Evolutionary conservation across 2,329 filamentous ascomycete species (phyloP).

Genomic region (Pseudovirgaria hyperparasitica): DNA sequence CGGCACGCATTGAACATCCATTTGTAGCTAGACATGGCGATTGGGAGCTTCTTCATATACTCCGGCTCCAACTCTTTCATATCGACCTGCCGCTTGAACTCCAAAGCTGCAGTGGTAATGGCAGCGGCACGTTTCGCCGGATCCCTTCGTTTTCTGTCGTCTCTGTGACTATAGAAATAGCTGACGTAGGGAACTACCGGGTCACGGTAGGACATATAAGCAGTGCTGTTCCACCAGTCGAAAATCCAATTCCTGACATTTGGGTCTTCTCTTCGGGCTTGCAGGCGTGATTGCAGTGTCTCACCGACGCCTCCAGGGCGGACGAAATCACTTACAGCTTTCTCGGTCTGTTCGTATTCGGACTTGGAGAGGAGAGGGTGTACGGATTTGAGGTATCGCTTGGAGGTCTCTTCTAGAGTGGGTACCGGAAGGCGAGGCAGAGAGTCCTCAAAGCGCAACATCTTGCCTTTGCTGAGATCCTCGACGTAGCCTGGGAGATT

Average conservation of each 20-base stretch:
- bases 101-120: conserved; percentile 70
- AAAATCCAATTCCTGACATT: conserved; percentile 85
- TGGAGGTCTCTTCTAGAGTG: conserved; percentile 68
- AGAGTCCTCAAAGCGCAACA: conserved; percentile 79
- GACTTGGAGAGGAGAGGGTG: conserved; percentile 56
- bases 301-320: conserved; percentile 73
- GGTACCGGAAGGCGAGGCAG: conserved; percentile 68
- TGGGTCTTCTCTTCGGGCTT: conserved; percentile 67
- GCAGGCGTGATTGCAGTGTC: conserved; percentile 75
- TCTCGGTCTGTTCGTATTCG: conserved; percentile 62
- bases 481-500: conserved; percentile 55
- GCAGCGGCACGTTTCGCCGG: conserved; percentile 89
- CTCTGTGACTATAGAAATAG: conserved; percentile 98
- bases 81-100: conserved; percentile 93
- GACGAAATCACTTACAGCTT: conserved; percentile 79
- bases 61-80: conserved; percentile 75
- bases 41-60: conserved; percentile 95
- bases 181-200: conserved; percentile 96
- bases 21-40: conserved; percentile 97
- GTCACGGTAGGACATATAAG: conserved; percentile 87
- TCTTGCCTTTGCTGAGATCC: conserved; percentile 64
- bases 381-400: conserved; percentile 68
- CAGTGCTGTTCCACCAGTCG: conserved; percentile 96
- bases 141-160: conserved; percentile 77
- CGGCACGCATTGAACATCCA: conserved; percentile 98